phyloP scores from a whole-genome alignment of 768 basidiomycete species.

The Xerocomus spinulosus region DNA sequence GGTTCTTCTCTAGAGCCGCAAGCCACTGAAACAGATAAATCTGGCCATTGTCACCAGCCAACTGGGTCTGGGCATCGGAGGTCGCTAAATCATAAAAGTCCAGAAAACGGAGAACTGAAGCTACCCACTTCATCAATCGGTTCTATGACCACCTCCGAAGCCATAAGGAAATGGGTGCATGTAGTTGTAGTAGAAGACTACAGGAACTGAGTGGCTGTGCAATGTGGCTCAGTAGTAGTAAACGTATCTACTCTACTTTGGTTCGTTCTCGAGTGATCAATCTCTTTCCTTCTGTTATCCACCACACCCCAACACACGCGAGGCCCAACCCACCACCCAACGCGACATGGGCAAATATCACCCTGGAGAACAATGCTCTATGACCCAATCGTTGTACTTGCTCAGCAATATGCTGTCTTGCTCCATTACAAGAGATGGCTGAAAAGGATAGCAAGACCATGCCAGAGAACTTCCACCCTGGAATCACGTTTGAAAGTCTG shows the following conservation, averaged over 20 bases:
- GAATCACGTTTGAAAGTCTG: constrained; percentile 12
- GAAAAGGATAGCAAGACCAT: constrained; percentile 22
- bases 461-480: constrained; percentile 26
- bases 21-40: constrained; percentile 86
- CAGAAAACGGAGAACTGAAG: background rate
- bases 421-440: constrained; percentile 17
- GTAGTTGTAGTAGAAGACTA: background rate
- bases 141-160: constrained; percentile 23
- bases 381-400: constrained; percentile 13
- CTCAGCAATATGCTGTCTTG: constrained; percentile 12
- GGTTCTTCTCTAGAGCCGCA: constrained; percentile 54
- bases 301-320: constrained; percentile 26
- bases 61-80: constrained; percentile 47
- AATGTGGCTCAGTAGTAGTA: background rate
- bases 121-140: constrained; percentile 31
- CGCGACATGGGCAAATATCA: constrained; percentile 23
- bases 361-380: constrained; percentile 17
- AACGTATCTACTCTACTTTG: constrained; percentile 19
- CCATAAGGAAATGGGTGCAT: constrained; percentile 19
- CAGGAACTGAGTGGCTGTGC: constrained; percentile 15
- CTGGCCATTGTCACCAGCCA: constrained; percentile 72
- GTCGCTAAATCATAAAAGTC: constrained; percentile 9
- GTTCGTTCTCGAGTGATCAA: constrained; percentile 16
- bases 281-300: constrained; percentile 26
- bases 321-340: constrained; percentile 26